A percentile compares a stretch with the other conserved stretches of the same genome.
Conservation (phyloP, 2,329 filamentous ascomycete species). For the Venturia nashicola region DNA sequence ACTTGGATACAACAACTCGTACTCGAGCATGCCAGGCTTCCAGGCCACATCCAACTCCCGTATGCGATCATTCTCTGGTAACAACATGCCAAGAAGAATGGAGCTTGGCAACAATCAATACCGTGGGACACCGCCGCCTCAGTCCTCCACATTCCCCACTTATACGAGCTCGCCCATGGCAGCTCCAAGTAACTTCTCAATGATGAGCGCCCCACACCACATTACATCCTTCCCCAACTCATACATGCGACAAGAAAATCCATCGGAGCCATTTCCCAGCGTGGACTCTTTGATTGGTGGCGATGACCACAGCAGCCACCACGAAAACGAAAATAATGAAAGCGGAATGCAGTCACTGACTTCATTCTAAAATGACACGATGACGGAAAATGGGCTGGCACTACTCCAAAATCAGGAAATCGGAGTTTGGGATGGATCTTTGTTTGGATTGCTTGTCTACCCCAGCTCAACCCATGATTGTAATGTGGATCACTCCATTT, state of each 20-base stretch:
- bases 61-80: constrained; percentile 27
- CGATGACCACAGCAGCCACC: not conserved
- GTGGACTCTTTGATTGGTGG: not conserved
- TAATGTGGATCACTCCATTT: not conserved
- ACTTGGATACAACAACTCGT: constrained; percentile 16
- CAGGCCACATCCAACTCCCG: constrained; percentile 20
- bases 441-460: not conserved
- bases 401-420: not conserved
- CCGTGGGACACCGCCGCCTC: constrained; percentile 21
- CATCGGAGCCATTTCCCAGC: constrained; percentile 3
- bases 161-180: constrained; percentile 28
- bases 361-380: not conserved
- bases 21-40: constrained; percentile 25
- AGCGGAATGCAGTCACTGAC: constrained; percentile 1
- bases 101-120: constrained; percentile 26
- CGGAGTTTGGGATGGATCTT: not conserved
- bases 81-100: constrained; percentile 24
- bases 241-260: constrained; percentile 18
- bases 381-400: not conserved
- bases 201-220: constrained; percentile 27
- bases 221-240: constrained; percentile 24
- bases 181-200: constrained; percentile 23
- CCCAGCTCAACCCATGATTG: not conserved
- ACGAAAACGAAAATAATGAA: constrained; percentile 6
- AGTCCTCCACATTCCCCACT: constrained; percentile 27